Conservation (phyloP, 768 basidiomycete species). For the Lactifluus piperatus region DNA sequence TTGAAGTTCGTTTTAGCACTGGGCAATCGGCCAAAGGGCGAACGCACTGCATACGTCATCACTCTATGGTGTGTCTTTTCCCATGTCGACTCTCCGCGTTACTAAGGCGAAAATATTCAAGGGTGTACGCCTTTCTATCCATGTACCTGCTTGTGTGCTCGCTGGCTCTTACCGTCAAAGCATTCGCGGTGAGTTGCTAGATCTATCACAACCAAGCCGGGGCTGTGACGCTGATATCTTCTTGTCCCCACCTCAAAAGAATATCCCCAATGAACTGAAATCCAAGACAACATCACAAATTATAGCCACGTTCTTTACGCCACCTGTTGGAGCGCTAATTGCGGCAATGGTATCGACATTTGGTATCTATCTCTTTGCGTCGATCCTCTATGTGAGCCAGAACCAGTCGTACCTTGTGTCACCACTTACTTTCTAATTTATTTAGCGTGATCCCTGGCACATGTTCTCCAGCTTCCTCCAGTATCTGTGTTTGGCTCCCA, state of each 20-base stretch:
- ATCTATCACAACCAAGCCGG: neutral
- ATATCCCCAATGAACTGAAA: slow-evolving; percentile 43
- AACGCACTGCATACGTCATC: slow-evolving; percentile 57
- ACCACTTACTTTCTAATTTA: slow-evolving; percentile 7
- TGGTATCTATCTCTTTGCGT: slow-evolving; percentile 80
- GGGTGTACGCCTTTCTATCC: slow-evolving; percentile 79
- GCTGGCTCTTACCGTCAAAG: slow-evolving; percentile 69
- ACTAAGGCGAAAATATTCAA: slow-evolving; percentile 24
- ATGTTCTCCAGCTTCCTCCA: slow-evolving; percentile 93
- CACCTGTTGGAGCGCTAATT: slow-evolving; percentile 72
- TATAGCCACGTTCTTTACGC: slow-evolving; percentile 54
- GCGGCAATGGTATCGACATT: slow-evolving; percentile 87
- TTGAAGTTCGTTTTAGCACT: slow-evolving; percentile 58
- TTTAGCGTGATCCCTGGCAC: slow-evolving; percentile 92
- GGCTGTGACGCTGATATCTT: neutral
- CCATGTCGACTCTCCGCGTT: neutral
- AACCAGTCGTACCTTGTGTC: neutral
- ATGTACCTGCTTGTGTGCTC: slow-evolving; percentile 85
- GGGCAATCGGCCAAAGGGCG: slow-evolving; percentile 84
- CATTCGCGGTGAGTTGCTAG: slow-evolving; percentile 52
- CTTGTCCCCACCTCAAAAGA: slow-evolving; percentile 26
- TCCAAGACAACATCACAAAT: slow-evolving; percentile 42
- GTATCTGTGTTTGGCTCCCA: slow-evolving; percentile 83
- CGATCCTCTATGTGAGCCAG: slow-evolving; percentile 70
- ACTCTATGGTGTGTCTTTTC: slow-evolving; percentile 55